These are phyloP conservation scores for Coniosporium tulheliwenetii DNA, from an alignment of 2,329 filamentous ascomycete genomes.

Conservation along the genomic window DNA sequence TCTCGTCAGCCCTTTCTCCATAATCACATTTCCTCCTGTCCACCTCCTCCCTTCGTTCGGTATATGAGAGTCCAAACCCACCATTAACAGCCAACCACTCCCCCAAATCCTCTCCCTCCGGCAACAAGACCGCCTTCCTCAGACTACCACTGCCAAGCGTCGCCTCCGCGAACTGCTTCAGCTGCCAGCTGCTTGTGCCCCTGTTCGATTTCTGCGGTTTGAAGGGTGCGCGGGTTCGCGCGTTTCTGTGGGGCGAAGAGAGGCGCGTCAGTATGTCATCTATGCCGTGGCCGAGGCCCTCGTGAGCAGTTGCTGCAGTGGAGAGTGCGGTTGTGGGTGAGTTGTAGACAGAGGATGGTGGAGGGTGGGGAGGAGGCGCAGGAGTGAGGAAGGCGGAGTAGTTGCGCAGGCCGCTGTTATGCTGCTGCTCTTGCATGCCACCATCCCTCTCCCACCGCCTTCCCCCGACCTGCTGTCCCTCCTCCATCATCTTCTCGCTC, in stretches of 20 bases:
- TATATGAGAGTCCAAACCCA: constrained; percentile 26
- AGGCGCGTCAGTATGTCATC: constrained; percentile 21
- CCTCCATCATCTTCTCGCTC: background rate
- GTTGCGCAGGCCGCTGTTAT: constrained; percentile 9
- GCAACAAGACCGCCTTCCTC: constrained; percentile 89
- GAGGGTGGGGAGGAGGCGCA: constrained; percentile 1
- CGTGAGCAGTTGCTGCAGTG: constrained; percentile 2
- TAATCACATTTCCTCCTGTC: background rate
- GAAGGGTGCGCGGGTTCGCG: constrained; percentile 80
- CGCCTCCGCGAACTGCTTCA: constrained; percentile 95
- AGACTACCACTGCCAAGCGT: constrained; percentile 89
- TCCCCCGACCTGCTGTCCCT: background rate
- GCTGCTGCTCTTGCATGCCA: constrained; percentile 8
- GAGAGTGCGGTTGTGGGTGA: background rate
- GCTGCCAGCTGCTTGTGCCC: constrained; percentile 60
- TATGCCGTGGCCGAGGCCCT: constrained; percentile 4
- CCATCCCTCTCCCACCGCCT: background rate
- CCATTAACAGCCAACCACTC: constrained; percentile 98
- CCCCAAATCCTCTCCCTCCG: constrained; percentile 93
- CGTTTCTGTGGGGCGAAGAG: constrained; percentile 47
- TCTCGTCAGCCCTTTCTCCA: constrained; percentile 10
- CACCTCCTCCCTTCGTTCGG: background rate
- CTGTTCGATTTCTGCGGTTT: constrained; percentile 73
- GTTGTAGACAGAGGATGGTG: constrained; percentile 1
- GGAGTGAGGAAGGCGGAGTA: no score